Evolutionary conservation across 78 protist genomes (phyloP).

Genomic region (Dictyostelium capitatum): DNA sequence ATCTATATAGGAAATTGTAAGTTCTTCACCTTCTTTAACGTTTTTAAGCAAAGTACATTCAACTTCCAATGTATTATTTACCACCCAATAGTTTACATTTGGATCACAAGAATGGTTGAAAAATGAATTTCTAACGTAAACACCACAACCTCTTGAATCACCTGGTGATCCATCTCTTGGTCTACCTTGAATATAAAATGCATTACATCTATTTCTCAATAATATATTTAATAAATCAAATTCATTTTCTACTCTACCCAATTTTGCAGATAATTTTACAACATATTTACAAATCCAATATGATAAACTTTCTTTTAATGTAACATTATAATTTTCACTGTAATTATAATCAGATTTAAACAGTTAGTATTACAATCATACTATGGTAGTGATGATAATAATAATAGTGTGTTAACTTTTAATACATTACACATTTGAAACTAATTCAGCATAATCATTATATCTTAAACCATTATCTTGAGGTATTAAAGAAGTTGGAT

Average conservation of each 20-base stretch:
- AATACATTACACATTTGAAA: slow-evolving; percentile 64
- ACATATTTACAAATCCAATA: slow-evolving; percentile 70
- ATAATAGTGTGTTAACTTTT: not conserved
- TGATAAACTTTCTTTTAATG: slow-evolving; percentile 62
- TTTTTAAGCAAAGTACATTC: slow-evolving; percentile 58
- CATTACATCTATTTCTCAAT: slow-evolving; percentile 77
- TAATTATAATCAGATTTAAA: not conserved
- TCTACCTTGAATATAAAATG: slow-evolving; percentile 79
- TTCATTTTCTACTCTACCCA: slow-evolving; percentile 42
- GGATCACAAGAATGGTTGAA: slow-evolving; percentile 74
- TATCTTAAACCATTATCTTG: slow-evolving; percentile 81
- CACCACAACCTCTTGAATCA: slow-evolving; percentile 77
- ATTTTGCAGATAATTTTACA: not conserved
- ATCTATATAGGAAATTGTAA: slow-evolving; percentile 59
- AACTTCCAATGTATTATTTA: slow-evolving; percentile 65
- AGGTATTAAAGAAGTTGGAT: slow-evolving; percentile 18
- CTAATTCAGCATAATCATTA: slow-evolving; percentile 61
- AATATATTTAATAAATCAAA: slow-evolving; percentile 44
- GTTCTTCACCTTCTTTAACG: slow-evolving; percentile 68
- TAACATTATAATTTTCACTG: slow-evolving; percentile 16
- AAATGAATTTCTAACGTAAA: slow-evolving; percentile 75
- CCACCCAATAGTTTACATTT: slow-evolving; percentile 77
- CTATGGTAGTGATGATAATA: not conserved
- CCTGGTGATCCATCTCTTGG: slow-evolving; percentile 67
- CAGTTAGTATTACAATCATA: not conserved